Evolutionary conservation across 192 early-diverging fungal species (phyloP).

Genomic region (Gamsiella multidivaricata): DNA sequence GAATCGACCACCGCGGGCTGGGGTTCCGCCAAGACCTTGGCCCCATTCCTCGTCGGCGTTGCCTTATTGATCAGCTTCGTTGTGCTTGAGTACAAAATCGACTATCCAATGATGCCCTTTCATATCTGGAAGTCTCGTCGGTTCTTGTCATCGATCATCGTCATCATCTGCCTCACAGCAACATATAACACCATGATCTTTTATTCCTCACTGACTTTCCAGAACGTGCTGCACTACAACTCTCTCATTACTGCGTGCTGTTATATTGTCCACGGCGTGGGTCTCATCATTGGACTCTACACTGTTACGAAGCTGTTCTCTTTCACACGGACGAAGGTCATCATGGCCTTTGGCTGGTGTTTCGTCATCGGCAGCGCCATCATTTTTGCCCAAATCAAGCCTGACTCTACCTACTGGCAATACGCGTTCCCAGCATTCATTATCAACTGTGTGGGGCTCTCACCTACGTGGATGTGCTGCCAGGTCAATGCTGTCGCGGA

Average conservation of each 20-base stretch:
- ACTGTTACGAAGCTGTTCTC: constrained; percentile 14
- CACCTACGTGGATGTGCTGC: constrained; percentile 27
- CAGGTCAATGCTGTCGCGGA: constrained; percentile 28
- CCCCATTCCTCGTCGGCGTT: too few species aligned
- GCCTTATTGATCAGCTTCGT: too few species aligned
- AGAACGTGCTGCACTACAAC: constrained; percentile 41
- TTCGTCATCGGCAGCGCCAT: constrained; percentile 5
- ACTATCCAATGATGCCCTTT: constrained; percentile 42
- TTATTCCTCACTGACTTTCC: constrained; percentile 52
- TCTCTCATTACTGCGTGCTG: constrained; percentile 50
- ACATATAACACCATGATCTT: constrained; percentile 51
- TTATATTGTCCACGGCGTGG: constrained; percentile 51
- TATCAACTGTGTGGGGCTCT: constrained; percentile 19
- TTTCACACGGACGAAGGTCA: constrained; percentile 17
- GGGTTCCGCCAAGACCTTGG: too few species aligned
- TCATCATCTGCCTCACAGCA: constrained; percentile 12
- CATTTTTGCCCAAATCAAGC: constrained; percentile 12
- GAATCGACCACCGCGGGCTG: too few species aligned
- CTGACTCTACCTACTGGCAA: constrained; percentile 14
- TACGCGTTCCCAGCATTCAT: constrained; percentile 26
- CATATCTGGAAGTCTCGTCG: constrained; percentile 48
- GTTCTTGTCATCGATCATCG: constrained; percentile 31
- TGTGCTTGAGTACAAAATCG: not conserved
- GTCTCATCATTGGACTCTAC: constrained; percentile 26
- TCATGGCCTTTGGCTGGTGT: constrained; percentile 4